Conservation (phyloP, 371 early-diverging fungal species). For the Choanephora cucurbitarum region DNA sequence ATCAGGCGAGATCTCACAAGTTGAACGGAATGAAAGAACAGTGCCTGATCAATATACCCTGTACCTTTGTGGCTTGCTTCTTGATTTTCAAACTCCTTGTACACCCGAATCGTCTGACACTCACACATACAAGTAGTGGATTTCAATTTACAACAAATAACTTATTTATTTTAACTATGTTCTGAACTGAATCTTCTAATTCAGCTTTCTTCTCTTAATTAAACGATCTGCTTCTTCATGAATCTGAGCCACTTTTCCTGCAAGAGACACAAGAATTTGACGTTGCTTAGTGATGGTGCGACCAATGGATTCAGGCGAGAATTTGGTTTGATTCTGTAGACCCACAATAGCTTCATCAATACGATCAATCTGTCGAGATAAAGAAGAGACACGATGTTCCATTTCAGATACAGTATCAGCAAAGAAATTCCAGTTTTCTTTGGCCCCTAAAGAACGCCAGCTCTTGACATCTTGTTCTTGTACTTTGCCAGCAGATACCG, state of each 20-base stretch:
- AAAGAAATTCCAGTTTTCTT: conserved; percentile 24
- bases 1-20: no score
- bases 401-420: conserved; percentile 6
- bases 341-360: conserved; percentile 19
- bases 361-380: conserved; percentile 1
- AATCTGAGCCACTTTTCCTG: conserved; percentile 21
- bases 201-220: conserved; percentile 15
- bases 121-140: no score
- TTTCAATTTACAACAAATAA: no score
- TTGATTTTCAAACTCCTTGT: no score
- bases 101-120: no score
- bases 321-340: conserved; percentile 2
- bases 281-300: conserved; percentile 7
- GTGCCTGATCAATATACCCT: no score
- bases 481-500: conserved; percentile 11
- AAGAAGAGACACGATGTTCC: conserved; percentile 11
- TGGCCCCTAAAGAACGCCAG: conserved; percentile 22
- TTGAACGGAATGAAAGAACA: no score
- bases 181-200: background rate
- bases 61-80: no score
- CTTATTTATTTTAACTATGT: no score
- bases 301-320: conserved; percentile 10
- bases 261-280: conserved; percentile 17
- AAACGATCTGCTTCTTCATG: conserved; percentile 24
- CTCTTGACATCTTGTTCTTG: conserved; percentile 13